These are phyloP conservation scores for Solanum phureja DNA, from an alignment of 257 asterid genomes.

Conservation along the genomic window DNA sequence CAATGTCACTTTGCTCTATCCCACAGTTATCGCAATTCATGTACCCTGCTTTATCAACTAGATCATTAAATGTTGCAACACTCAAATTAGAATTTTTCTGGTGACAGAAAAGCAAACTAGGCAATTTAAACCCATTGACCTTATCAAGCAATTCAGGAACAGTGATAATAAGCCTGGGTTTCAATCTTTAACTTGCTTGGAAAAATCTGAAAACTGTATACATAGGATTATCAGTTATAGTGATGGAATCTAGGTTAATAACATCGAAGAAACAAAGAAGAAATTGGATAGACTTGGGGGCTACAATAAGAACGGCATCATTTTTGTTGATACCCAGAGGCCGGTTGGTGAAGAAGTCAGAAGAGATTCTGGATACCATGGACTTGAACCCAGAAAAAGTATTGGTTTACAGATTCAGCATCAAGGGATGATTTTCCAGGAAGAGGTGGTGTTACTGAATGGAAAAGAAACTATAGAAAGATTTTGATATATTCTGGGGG, in stretches of 20 bases:
- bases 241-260: conserved; percentile 18
- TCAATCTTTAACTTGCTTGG: conserved; percentile 18
- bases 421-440: conserved; percentile 23
- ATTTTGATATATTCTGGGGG: background rate
- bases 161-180: conserved; percentile 24
- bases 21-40: background rate
- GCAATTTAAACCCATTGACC: conserved; percentile 17
- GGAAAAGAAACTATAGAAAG: conserved; percentile 16
- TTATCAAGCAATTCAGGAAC: conserved; percentile 13
- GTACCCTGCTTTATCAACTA: background rate
- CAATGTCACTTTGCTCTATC: conserved; percentile 13
- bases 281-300: conserved; percentile 26
- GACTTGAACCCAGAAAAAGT: conserved; percentile 13
- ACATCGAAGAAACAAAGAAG: conserved; percentile 17
- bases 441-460: conserved; percentile 12
- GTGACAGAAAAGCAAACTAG: background rate
- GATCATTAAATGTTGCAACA: background rate
- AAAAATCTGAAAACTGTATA: conserved; percentile 13
- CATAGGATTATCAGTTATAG: conserved; percentile 20
- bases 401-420: conserved; percentile 13
- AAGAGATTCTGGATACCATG: conserved; percentile 9
- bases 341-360: conserved; percentile 10
- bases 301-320: conserved; percentile 16
- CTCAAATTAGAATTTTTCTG: background rate
- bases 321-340: conserved; percentile 13